These are phyloP conservation scores for Raphanus raphanistrum DNA, from an alignment of 345 rosid genomes.

Conservation along the genomic window DNA sequence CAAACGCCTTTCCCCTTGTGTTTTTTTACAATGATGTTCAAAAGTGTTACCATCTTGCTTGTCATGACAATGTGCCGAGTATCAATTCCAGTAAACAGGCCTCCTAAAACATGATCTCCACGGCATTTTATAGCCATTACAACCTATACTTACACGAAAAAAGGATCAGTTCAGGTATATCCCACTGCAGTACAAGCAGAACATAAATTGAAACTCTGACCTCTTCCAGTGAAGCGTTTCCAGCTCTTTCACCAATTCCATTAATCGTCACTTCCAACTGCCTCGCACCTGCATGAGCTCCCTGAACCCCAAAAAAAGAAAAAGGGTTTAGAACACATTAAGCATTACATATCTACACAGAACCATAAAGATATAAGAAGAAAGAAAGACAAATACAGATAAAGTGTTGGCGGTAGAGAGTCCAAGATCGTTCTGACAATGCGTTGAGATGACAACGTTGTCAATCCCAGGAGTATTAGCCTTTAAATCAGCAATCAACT, in stretches of 20 bases:
- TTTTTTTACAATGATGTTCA: slow-evolving; percentile 3
- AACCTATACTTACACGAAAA: slow-evolving; percentile 46
- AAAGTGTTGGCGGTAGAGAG: slow-evolving; percentile 95
- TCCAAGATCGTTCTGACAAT: slow-evolving; percentile 98
- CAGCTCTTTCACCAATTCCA: slow-evolving; percentile 98
- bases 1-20: not conserved
- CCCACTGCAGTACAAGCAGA: not conserved
- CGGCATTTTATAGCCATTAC: slow-evolving; percentile 91
- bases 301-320: slow-evolving; percentile 60
- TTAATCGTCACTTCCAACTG: slow-evolving; percentile 93
- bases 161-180: not conserved
- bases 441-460: slow-evolving; percentile 41
- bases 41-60: slow-evolving; percentile 78
- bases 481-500: slow-evolving; percentile 81
- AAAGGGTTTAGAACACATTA: slow-evolving; percentile 31
- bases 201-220: slow-evolving; percentile 36
- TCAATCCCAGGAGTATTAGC: slow-evolving; percentile 88
- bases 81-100: slow-evolving; percentile 74
- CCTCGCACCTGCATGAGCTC: slow-evolving; percentile 87
- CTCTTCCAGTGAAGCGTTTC: slow-evolving; percentile 98
- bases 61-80: slow-evolving; percentile 74
- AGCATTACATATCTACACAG: slow-evolving; percentile 3
- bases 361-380: not conserved
- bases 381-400: slow-evolving; percentile 50
- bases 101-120: slow-evolving; percentile 75